Conservation (phyloP, 2,329 filamentous ascomycete genomes). For the Arthrobotrys pseudoclavata region DNA sequence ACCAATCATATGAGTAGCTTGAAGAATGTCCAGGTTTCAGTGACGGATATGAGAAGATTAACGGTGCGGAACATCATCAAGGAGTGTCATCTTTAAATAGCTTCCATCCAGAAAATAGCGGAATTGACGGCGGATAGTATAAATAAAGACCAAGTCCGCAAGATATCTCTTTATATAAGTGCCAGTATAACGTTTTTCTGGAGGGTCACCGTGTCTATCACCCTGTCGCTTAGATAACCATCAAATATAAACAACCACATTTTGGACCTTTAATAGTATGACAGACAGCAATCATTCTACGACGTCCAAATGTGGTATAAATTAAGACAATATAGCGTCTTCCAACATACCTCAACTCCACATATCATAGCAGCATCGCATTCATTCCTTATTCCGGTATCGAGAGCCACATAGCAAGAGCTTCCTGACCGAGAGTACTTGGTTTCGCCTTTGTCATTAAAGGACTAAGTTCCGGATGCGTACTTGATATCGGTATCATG, state of each 20-base stretch:
- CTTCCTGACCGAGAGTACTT: no score
- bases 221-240: not conserved
- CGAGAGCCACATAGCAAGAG: no score
- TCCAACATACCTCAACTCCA: not conserved
- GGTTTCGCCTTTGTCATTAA: no score
- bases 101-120: slow-evolving; percentile 2
- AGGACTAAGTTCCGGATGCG: no score
- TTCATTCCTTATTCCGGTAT: no score
- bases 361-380: no score
- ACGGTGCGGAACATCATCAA: slow-evolving; percentile 53
- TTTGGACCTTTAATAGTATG: not conserved
- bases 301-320: not conserved
- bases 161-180: not conserved
- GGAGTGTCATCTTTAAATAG: not conserved
- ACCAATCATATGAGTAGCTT: slow-evolving; percentile 48
- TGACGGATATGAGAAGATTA: slow-evolving; percentile 46
- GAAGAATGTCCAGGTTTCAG: slow-evolving; percentile 58
- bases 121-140: not conserved
- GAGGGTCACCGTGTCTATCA: not conserved
- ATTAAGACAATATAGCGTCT: not conserved
- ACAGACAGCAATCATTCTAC: not conserved
- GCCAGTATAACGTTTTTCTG: not conserved
- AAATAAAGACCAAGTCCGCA: not conserved
- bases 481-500: no score
- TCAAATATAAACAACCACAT: not conserved